A percentile compares a stretch with the other conserved stretches of the same genome.
These are phyloP conservation scores for Lactarius psammicola DNA, from an alignment of 768 basidiomycete genomes.

Conservation along the genomic window DNA sequence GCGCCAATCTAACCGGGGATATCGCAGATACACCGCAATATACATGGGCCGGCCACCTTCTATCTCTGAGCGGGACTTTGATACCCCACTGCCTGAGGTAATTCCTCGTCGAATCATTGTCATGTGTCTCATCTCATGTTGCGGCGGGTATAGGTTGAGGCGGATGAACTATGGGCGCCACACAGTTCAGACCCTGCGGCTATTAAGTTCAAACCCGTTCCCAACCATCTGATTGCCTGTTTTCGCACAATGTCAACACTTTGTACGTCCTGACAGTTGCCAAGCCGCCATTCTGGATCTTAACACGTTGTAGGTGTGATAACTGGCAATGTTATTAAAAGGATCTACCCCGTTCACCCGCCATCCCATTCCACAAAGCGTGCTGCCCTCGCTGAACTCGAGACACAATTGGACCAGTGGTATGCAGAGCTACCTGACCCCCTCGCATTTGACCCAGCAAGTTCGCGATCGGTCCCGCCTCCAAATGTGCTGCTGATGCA, in stretches of 20 bases:
- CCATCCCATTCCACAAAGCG: constrained; percentile 48
- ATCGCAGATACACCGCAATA: constrained; percentile 59
- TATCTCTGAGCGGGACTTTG: constrained; percentile 68
- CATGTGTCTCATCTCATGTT: neutral
- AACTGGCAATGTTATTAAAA: constrained; percentile 61
- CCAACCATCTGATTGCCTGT: constrained; percentile 49
- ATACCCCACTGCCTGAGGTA: constrained; percentile 59
- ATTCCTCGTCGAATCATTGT: constrained; percentile 3
- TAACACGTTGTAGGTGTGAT: constrained; percentile 51
- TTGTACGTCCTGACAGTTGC: constrained; percentile 42
- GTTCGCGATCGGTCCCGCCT: constrained; percentile 52
- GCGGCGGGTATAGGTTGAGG: constrained; percentile 49
- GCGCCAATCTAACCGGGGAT: constrained; percentile 14
- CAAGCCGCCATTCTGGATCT: constrained; percentile 6
- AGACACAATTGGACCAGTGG: constrained; percentile 71
- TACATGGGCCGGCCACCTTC: constrained; percentile 75
- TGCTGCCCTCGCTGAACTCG: constrained; percentile 52
- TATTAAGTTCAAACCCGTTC: constrained; percentile 47
- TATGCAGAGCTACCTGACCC: constrained; percentile 63
- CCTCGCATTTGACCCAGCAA: constrained; percentile 58
- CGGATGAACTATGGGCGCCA: constrained; percentile 53
- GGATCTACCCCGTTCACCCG: constrained; percentile 66
- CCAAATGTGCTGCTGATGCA: constrained; percentile 69
- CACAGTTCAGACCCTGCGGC: constrained; percentile 40
- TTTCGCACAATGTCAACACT: constrained; percentile 58